phyloP scores from a whole-genome alignment of 2,329 filamentous ascomycete species.

The Curvularia spicifera region DNA sequence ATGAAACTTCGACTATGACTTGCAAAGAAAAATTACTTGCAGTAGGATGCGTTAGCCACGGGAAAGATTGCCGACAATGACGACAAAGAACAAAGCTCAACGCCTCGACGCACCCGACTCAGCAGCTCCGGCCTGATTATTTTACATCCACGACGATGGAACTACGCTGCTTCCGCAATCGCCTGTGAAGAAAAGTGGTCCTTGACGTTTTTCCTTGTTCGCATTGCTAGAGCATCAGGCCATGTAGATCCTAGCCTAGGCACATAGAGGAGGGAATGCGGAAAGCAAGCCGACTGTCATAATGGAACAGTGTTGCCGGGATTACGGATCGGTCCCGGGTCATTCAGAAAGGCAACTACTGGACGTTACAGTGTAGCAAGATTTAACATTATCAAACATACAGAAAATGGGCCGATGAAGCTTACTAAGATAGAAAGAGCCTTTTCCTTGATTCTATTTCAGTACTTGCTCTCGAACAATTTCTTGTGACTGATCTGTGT shows the following conservation, averaged over 20 bases:
- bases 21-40: background rate
- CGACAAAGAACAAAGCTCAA: background rate
- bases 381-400: background rate
- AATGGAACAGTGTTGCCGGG: background rate
- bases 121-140: background rate
- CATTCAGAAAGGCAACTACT: background rate
- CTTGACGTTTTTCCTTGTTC: background rate
- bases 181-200: background rate
- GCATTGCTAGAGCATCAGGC: background rate
- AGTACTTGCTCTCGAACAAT: background rate
- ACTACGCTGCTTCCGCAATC: background rate
- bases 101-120: background rate
- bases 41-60: too few relatives aligned
- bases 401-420: background rate
- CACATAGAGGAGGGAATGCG: background rate
- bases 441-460: background rate
- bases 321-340: background rate
- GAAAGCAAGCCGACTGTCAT: background rate
- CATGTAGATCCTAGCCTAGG: too few relatives aligned
- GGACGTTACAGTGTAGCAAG: background rate
- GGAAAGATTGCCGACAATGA: conserved; percentile 2
- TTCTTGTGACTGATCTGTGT: background rate
- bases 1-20: background rate
- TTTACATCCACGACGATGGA: background rate
- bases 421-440: background rate